A percentile compares a stretch with the other conserved stretches of the same genome.
Conservation (phyloP, 2,329 filamentous ascomycete species). For the Nemania sp. region DNA sequence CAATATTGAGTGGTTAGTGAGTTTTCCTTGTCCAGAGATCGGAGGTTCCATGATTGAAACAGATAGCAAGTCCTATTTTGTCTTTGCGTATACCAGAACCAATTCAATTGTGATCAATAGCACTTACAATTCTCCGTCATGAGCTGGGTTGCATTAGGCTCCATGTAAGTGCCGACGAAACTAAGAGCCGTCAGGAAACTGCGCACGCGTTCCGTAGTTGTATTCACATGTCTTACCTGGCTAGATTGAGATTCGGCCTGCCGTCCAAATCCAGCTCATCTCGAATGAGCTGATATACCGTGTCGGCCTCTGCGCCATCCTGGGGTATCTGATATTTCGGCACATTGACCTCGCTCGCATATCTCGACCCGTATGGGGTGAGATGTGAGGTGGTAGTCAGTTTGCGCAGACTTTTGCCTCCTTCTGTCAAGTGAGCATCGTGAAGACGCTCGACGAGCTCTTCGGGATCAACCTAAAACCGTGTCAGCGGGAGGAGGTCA, state of each 20-base stretch:
- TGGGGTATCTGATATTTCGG: constrained; percentile 63
- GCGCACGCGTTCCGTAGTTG: constrained; percentile 8
- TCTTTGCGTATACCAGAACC: neutral
- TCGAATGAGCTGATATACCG: constrained; percentile 66
- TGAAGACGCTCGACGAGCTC: constrained; percentile 58
- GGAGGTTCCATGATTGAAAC: too few species aligned
- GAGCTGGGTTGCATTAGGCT: constrained; percentile 64
- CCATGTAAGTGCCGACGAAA: constrained; percentile 75
- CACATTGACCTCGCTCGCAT: constrained; percentile 57
- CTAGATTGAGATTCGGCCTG: constrained; percentile 68
- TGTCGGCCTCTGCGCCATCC: constrained; percentile 61
- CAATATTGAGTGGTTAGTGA: neutral
- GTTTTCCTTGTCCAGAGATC: neutral
- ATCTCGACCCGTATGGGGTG: constrained; percentile 61
- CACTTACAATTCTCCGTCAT: constrained; percentile 66
- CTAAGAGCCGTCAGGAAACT: constrained; percentile 38
- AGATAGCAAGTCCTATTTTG: too few species aligned
- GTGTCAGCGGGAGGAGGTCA: neutral
- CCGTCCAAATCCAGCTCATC: constrained; percentile 68
- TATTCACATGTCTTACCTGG: constrained; percentile 45
- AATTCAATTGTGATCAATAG: neutral
- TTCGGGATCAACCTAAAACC: constrained; percentile 54
- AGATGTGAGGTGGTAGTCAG: constrained; percentile 52
- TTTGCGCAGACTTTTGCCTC: constrained; percentile 43
- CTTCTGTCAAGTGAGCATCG: constrained; percentile 45